Evolutionary conservation across 2,329 filamentous ascomycete species (phyloP), one percentile per base, ranked within the genome.

Genomic region (Saccharata proteae): DNA sequence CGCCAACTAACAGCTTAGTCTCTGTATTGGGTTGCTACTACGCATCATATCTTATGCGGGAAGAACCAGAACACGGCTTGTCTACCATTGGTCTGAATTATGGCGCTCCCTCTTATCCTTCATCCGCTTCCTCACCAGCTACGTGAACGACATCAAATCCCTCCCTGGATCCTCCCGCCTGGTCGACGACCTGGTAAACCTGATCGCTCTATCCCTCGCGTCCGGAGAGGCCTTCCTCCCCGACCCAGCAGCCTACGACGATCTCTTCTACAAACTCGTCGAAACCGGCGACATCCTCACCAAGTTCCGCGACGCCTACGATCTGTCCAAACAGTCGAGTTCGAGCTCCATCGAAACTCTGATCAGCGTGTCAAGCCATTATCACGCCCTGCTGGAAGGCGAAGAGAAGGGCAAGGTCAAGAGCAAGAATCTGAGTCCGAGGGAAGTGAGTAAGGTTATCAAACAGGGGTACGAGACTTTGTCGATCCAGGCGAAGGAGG

Each of bases 181-280:
- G 16, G 71, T 92, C 11, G 76, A 80, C 43, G 70, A 77, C 19
- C 70, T 93, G 2, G 77, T 90, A 30, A 85, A 90, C 47, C 63
- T 94, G 5, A 65, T 94, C 22, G 83, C 83, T 1, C 69, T 94
- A 22, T 81, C 83, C 2, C 66, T 98, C 6, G 90, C 82, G 2
- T 74, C 76, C 2, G 90, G 90, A 5, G 90, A 96, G 52, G 77
- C 80, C 3, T 96, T 98, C 57, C 67, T 98, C 6, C 90, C 88
- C 0, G 82, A 81, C 17, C 77, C 85, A 1, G 72, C 80, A 12
- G 77, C 83, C 2, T 96, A 96, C 55, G 90, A 98, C 46, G 90
- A 98, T 48, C 67, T 98, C 0, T 96, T 98, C 60, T 98, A 98
- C 71, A 98, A 98, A 59, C 71, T 96, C 2, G 85, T 96, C 16